These are phyloP conservation scores for Phanerodontia chrysosporium DNA, from an alignment of 768 basidiomycete species.

Conservation along the genomic window DNA sequence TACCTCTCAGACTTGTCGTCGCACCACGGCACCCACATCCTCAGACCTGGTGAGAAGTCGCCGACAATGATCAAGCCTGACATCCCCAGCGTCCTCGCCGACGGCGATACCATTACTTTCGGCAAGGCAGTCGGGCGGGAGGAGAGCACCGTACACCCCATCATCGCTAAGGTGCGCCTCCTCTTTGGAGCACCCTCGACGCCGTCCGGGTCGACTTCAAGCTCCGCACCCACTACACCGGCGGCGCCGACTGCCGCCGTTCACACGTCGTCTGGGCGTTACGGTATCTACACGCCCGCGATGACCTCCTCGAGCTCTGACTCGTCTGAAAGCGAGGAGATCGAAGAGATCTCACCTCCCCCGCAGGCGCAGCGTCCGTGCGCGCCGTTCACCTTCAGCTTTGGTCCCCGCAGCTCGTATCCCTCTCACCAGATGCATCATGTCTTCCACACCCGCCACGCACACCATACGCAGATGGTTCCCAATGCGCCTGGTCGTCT, in stretches of 20 bases:
- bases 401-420: not conserved
- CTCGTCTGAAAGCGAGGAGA: slow-evolving; percentile 40
- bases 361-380: slow-evolving; percentile 5
- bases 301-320: slow-evolving; percentile 29
- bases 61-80: slow-evolving; percentile 51
- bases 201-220: not conserved
- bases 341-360: slow-evolving; percentile 21
- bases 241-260: not conserved
- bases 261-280: slow-evolving; percentile 47
- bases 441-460: not conserved
- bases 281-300: slow-evolving; percentile 42
- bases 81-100: slow-evolving; percentile 49
- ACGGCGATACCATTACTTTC: slow-evolving; percentile 73
- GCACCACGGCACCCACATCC: slow-evolving; percentile 73
- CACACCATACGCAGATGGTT: not conserved
- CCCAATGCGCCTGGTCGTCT: slow-evolving; percentile 7
- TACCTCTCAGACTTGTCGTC: slow-evolving; percentile 68
- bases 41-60: slow-evolving; percentile 45
- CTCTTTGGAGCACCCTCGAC: slow-evolving; percentile 28
- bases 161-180: slow-evolving; percentile 58
- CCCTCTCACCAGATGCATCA: not conserved
- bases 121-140: slow-evolving; percentile 71
- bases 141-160: slow-evolving; percentile 55
- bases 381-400: not conserved
- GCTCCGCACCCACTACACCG: not conserved